phyloP scores from a whole-genome alignment of 208 protist genomes.

The Trypanosoma conorhini region DNA sequence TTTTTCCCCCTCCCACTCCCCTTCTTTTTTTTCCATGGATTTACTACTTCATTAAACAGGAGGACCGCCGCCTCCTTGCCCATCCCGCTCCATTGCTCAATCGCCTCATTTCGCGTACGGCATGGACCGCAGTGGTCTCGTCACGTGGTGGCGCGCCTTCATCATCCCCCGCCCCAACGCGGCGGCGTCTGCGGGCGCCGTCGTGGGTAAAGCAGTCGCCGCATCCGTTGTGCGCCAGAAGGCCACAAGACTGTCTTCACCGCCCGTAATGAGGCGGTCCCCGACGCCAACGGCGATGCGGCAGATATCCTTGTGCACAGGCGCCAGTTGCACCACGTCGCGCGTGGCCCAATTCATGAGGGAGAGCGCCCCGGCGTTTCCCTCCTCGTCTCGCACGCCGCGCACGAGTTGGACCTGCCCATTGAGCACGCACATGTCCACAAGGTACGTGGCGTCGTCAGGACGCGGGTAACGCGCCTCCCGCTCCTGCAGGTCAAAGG shows the following conservation, averaged over 20 bases:
- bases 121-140: slow-evolving; percentile 13
- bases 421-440: slow-evolving; percentile 67
- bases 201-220: neutral
- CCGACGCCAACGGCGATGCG: slow-evolving; percentile 71
- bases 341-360: slow-evolving; percentile 48
- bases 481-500: slow-evolving; percentile 51
- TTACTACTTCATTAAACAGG: neutral
- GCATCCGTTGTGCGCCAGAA: slow-evolving; percentile 53
- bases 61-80: neutral
- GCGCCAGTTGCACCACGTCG: slow-evolving; percentile 20
- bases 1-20: neutral
- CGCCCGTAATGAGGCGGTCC: slow-evolving; percentile 75
- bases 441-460: slow-evolving; percentile 67
- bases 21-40: neutral
- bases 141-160: slow-evolving; percentile 3
- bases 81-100: slow-evolving; percentile 5
- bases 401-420: slow-evolving; percentile 53
- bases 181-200: slow-evolving; percentile 9
- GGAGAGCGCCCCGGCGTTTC: slow-evolving; percentile 59
- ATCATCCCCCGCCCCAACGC: slow-evolving; percentile 26
- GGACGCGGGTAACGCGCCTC: slow-evolving; percentile 50
- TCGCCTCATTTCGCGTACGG: slow-evolving; percentile 25
- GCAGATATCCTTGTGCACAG: slow-evolving; percentile 60
- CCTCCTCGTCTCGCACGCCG: slow-evolving; percentile 73
- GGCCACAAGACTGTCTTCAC: slow-evolving; percentile 77